Percentiles rank a stretch among this genome's conserved stretches.
phyloP scores from a whole-genome alignment of 1,139 yeast species.

The Saccharomyces hybrid region DNA sequence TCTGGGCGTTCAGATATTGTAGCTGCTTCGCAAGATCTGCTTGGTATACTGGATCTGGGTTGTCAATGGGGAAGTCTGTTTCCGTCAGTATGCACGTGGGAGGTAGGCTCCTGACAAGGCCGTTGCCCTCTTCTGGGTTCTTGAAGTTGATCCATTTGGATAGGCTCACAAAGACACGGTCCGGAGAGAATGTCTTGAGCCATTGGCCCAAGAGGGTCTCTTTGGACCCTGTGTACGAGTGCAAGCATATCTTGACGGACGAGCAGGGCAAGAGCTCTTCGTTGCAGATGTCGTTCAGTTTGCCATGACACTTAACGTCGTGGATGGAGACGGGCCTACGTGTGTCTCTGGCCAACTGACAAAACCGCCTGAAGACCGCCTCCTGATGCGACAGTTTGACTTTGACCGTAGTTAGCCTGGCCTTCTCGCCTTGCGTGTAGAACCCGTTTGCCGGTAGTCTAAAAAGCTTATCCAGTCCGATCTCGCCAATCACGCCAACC shows the following conservation, averaged over 20 bases:
- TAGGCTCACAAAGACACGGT: slow-evolving; percentile 45
- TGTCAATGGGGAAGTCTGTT: slow-evolving; percentile 40
- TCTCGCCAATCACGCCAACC: slow-evolving; percentile 59
- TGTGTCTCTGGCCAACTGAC: slow-evolving; percentile 45
- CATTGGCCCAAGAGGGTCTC: slow-evolving; percentile 53
- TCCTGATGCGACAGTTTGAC: slow-evolving; percentile 63
- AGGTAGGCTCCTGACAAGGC: slow-evolving; percentile 34
- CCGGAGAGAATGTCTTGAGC: slow-evolving; percentile 32
- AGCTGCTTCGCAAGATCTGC: slow-evolving; percentile 6
- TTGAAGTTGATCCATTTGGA: slow-evolving; percentile 51
- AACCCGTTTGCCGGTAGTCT: slow-evolving; percentile 58
- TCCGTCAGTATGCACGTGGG: slow-evolving; percentile 41
- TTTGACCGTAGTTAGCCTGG: slow-evolving; percentile 37
- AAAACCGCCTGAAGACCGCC: slow-evolving; percentile 42
- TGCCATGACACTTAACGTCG: slow-evolving; percentile 73
- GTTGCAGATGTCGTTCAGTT: slow-evolving; percentile 41
- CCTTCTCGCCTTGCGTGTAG: slow-evolving; percentile 35
- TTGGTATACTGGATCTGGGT: background rate
- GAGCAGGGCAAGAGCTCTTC: slow-evolving; percentile 16
- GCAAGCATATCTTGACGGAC: slow-evolving; percentile 46
- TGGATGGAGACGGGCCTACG: slow-evolving; percentile 63
- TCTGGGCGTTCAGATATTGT: background rate
- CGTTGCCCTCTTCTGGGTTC: slow-evolving; percentile 28
- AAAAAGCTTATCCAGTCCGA: slow-evolving; percentile 78
- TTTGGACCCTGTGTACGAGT: slow-evolving; percentile 77